Percentiles rank a stretch among this genome's conserved stretches.
phyloP scores from a whole-genome alignment of 2,329 filamentous ascomycete genomes.

The Penicillium italicum region DNA sequence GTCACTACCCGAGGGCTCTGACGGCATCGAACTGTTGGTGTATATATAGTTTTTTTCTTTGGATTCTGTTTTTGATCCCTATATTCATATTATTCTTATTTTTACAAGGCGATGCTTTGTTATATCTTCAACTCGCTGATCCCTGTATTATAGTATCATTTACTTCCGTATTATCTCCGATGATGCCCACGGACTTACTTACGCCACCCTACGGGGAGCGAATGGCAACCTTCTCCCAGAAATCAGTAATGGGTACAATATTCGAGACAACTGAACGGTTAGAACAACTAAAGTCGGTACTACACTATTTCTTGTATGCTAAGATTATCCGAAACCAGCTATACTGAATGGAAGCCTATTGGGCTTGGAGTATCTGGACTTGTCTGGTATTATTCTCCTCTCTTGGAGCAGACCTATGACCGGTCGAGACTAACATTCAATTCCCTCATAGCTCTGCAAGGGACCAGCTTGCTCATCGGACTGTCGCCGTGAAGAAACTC shows the following conservation, averaged over 20 bases:
- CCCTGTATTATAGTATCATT: background rate
- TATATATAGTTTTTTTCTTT: background rate
- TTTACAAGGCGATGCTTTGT: background rate
- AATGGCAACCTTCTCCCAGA: slow-evolving; percentile 98
- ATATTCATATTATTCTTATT: background rate
- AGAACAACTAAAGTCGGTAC: slow-evolving; percentile 2
- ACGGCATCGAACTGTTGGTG: background rate
- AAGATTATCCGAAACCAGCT: slow-evolving; percentile 54
- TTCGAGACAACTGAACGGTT: slow-evolving; percentile 99
- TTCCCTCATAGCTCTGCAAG: slow-evolving; percentile 71
- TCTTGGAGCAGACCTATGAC: slow-evolving; percentile 9
- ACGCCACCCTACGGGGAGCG: slow-evolving; percentile 11
- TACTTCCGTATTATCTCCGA: background rate
- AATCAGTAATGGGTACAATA: slow-evolving; percentile 97
- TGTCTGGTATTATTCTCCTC: slow-evolving; percentile 69
- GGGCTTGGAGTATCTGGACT: slow-evolving; percentile 98
- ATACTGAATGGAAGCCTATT: slow-evolving; percentile 93
- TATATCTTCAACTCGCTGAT: background rate
- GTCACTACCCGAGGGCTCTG: background rate
- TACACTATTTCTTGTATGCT: background rate
- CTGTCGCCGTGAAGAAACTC: slow-evolving; percentile 99
- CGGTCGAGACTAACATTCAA: background rate
- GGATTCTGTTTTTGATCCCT: background rate
- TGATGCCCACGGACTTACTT: background rate
- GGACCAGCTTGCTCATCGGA: slow-evolving; percentile 92